Evolutionary conservation across 225 moss, liverwort and hornwort genomes (phyloP).

Genomic region (Marchantia polymorpha): DNA sequence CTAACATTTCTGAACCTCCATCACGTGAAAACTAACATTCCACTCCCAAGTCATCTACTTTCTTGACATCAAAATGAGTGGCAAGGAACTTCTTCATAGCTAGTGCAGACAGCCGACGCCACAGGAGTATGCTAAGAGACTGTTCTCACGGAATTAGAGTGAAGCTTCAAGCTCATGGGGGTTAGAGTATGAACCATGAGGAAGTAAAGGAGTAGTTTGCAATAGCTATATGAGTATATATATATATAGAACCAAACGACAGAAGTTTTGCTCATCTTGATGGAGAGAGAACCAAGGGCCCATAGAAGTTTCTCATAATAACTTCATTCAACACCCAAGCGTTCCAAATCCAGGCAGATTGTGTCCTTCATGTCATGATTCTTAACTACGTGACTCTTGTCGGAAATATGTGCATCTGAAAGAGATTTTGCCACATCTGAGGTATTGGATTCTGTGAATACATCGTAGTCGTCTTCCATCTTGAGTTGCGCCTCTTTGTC

Average conservation of each 20-base stretch:
- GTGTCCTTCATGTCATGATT: constrained; percentile 54
- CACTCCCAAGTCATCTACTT: too few species aligned
- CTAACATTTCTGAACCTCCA: neutral
- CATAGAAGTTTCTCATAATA: too few species aligned
- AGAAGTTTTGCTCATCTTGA: constrained; percentile 6
- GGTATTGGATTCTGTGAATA: constrained; percentile 44
- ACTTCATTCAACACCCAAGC: constrained; percentile 52
- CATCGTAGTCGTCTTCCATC: constrained; percentile 46
- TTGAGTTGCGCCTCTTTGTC: constrained; percentile 50
- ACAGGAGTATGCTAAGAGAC: neutral
- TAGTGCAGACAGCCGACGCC: neutral
- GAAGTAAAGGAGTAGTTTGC: neutral
- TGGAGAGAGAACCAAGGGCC: constrained; percentile 15
- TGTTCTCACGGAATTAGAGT: neutral
- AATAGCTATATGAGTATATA: neutral
- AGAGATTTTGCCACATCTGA: constrained; percentile 43
- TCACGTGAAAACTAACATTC: neutral
- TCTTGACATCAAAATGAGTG: too few species aligned
- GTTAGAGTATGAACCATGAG: neutral
- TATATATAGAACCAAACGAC: constrained; percentile 13
- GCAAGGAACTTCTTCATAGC: neutral
- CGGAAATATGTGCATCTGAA: constrained; percentile 40
- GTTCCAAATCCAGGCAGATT: constrained; percentile 51
- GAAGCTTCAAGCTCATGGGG: neutral
- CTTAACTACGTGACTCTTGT: constrained; percentile 53